Percentiles rank a stretch among this genome's conserved stretches.
Conservation (phyloP, 2,329 filamentous ascomycete genomes). For the Epichloe typhina region DNA sequence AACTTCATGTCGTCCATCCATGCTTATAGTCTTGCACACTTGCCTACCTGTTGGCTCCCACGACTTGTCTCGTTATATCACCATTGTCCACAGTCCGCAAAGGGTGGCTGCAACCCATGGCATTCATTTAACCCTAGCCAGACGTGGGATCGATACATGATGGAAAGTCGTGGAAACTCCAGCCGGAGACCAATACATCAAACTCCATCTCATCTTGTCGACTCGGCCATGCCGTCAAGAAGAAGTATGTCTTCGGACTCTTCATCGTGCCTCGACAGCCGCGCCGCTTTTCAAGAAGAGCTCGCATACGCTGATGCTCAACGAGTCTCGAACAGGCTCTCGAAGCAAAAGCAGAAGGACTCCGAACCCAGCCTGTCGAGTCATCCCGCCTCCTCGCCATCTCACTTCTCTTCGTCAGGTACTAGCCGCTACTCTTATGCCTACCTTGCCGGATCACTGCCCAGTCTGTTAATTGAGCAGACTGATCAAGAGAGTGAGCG, state of each 20-base stretch:
- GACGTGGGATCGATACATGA: not conserved
- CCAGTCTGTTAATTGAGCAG: not conserved
- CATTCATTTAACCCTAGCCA: not conserved
- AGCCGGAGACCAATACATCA: not conserved
- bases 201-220: not conserved
- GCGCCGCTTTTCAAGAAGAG: not conserved
- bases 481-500: not conserved
- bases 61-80: not conserved
- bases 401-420: not conserved
- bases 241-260: not conserved
- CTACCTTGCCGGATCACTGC: constrained; percentile 3
- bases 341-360: not conserved
- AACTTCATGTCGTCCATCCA: not conserved
- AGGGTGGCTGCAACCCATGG: not conserved
- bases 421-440: constrained; percentile 1
- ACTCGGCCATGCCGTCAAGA: not conserved
- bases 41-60: no score
- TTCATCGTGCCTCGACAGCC: not conserved
- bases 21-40: no score
- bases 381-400: not conserved
- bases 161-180: not conserved
- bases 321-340: not conserved
- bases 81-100: not conserved
- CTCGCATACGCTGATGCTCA: not conserved
- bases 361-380: not conserved